Percentiles rank a stretch among this genome's conserved stretches.
These are phyloP conservation scores for Fusarium coicis DNA, from an alignment of 2,329 filamentous ascomycete genomes.

Conservation along the genomic window DNA sequence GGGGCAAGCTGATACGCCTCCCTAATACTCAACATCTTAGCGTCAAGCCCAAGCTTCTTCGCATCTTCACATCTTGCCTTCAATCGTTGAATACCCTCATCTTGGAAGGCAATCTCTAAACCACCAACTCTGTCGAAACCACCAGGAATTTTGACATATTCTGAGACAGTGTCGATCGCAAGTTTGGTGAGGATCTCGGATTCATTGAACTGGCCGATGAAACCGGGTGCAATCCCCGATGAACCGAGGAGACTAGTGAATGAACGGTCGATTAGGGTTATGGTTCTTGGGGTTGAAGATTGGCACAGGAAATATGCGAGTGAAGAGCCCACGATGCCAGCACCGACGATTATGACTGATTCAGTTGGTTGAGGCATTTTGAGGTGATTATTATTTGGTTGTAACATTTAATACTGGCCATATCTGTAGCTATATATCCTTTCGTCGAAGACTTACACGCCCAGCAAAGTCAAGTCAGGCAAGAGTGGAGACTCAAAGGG, in stretches of 20 bases:
- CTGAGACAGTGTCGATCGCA: constrained; percentile 34
- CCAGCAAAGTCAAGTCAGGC: not conserved
- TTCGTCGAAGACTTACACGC: not conserved
- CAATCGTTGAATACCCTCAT: constrained; percentile 9
- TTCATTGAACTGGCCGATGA: constrained; percentile 42
- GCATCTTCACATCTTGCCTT: constrained; percentile 17
- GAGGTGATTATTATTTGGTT: too few species aligned
- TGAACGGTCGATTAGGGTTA: constrained; percentile 37
- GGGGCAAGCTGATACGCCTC: constrained; percentile 27
- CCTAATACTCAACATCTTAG: constrained; percentile 14
- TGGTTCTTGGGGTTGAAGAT: not conserved
- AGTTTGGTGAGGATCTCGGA: constrained; percentile 35
- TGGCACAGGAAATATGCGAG: constrained; percentile 19
- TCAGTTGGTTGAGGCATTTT: constrained; percentile 26
- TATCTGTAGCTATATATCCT: not conserved
- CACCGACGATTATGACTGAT: constrained; percentile 29
- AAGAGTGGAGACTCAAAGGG: not conserved
- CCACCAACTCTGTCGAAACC: constrained; percentile 38
- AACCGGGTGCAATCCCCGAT: constrained; percentile 35
- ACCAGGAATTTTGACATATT: constrained; percentile 35
- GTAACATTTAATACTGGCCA: rapidly evolving
- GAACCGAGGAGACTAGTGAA: constrained; percentile 25
- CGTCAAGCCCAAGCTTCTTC: constrained; percentile 9
- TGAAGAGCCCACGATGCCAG: constrained; percentile 38
- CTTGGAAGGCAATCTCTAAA: constrained; percentile 32